Evolutionary conservation across 371 early-diverging fungal species (phyloP).

Genomic region (Vittaforma corneae): DNA sequence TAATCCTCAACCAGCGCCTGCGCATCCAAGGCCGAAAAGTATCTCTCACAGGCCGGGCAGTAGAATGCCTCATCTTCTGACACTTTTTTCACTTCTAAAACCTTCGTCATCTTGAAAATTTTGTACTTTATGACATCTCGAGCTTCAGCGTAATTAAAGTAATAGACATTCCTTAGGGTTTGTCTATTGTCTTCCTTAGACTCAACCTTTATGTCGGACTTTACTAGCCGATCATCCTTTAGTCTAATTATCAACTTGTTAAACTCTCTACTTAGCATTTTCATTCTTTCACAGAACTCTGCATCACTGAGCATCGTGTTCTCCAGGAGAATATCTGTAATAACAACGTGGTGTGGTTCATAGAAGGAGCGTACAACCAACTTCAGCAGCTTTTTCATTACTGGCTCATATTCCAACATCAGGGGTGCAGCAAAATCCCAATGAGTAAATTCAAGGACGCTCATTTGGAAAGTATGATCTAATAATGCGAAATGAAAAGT

Average conservation of each 20-base stretch:
- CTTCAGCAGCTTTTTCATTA: constrained; percentile 51
- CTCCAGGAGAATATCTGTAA: constrained; percentile 56
- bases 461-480: background rate
- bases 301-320: constrained; percentile 52
- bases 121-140: constrained; percentile 59
- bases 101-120: constrained; percentile 58
- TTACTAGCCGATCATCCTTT: constrained; percentile 57
- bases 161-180: constrained; percentile 46
- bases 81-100: constrained; percentile 46
- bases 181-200: constrained; percentile 50
- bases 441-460: background rate
- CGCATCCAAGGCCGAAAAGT: constrained; percentile 56
- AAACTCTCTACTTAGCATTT: constrained; percentile 57
- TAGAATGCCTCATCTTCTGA: constrained; percentile 36
- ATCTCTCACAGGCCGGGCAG: constrained; percentile 52
- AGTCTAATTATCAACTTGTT: constrained; percentile 53
- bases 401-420: constrained; percentile 40
- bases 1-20: constrained; percentile 51
- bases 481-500: too few relatives aligned
- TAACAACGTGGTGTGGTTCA: constrained; percentile 53
- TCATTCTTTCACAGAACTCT: constrained; percentile 55
- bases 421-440: background rate
- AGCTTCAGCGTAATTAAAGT: constrained; percentile 55
- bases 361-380: constrained; percentile 54
- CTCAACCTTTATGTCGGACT: constrained; percentile 55